These are phyloP conservation scores for Tinospora cordifolia DNA, from an alignment of 164 flowering plant species.

Conservation along the genomic window DNA sequence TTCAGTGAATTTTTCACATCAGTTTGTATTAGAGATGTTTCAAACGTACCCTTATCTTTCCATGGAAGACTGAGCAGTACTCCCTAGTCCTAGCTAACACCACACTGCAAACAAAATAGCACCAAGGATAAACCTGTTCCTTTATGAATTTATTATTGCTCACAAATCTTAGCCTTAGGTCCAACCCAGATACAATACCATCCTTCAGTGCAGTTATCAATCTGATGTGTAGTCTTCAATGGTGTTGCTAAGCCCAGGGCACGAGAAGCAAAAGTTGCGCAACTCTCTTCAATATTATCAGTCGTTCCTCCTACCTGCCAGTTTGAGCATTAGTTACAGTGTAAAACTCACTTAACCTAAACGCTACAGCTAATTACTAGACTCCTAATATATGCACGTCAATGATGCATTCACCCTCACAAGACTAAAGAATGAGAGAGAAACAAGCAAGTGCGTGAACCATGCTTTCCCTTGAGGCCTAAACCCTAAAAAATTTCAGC, in stretches of 20 bases:
- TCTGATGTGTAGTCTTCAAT: constrained; percentile 86
- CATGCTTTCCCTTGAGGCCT: background rate
- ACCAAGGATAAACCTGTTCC: constrained; percentile 9
- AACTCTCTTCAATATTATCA: constrained; percentile 87
- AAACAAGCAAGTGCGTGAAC: too few relatives aligned
- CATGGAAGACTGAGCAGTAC: constrained; percentile 85
- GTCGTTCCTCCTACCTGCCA: constrained; percentile 88
- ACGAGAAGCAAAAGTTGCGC: constrained; percentile 86
- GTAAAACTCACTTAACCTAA: too few relatives aligned
- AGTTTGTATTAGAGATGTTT: constrained; percentile 1
- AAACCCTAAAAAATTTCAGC: background rate
- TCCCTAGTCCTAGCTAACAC: constrained; percentile 81
- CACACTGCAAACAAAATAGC: constrained; percentile 50
- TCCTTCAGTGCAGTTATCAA: constrained; percentile 95
- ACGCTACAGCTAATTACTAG: too few relatives aligned
- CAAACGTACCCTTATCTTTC: constrained; percentile 69
- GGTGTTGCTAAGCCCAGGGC: constrained; percentile 67
- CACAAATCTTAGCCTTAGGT: background rate
- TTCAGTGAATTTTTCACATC: background rate
- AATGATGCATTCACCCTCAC: too few relatives aligned
- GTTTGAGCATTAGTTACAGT: background rate
- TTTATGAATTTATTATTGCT: background rate
- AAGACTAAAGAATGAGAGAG: too few relatives aligned
- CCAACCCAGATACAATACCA: constrained; percentile 40
- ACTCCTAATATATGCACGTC: too few relatives aligned